Percentiles rank a stretch among this genome's conserved stretches.
These are phyloP conservation scores for Penicillium mononematosum DNA, from an alignment of 495 filamentous ascomycete species.

Conservation along the genomic window DNA sequence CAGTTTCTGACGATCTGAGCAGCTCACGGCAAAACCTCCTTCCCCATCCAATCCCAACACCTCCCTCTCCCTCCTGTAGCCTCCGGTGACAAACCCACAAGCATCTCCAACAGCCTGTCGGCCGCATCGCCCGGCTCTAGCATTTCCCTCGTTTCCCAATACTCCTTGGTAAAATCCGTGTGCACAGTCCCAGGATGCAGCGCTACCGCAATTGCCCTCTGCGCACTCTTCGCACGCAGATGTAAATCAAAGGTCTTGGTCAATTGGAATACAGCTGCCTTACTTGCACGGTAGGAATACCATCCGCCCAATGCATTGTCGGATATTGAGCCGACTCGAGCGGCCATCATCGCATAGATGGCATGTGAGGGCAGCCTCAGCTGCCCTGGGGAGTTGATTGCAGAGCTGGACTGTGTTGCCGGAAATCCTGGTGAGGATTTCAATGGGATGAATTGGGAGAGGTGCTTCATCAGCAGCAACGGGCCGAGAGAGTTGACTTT, in stretches of 20 bases:
- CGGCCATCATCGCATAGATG: slow-evolving; percentile 68
- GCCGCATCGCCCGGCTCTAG: slow-evolving; percentile 61
- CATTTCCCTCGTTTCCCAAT: slow-evolving; percentile 63
- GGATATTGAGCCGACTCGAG: slow-evolving; percentile 69
- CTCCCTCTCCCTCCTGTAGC: slow-evolving; percentile 55
- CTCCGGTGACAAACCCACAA: slow-evolving; percentile 35
- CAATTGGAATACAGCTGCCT: slow-evolving; percentile 68
- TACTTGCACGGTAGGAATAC: slow-evolving; percentile 74
- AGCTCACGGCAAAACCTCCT: slow-evolving; percentile 62
- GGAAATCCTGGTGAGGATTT: slow-evolving; percentile 35
- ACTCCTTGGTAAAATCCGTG: slow-evolving; percentile 70
- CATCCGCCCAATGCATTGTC: slow-evolving; percentile 71
- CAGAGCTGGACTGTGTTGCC: neutral
- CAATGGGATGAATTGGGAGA: slow-evolving; percentile 63
- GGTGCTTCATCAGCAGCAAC: slow-evolving; percentile 72
- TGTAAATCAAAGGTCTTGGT: slow-evolving; percentile 74
- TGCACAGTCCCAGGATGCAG: slow-evolving; percentile 83
- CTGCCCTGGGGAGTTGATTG: neutral
- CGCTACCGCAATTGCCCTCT: slow-evolving; percentile 62
- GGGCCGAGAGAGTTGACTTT: slow-evolving; percentile 71
- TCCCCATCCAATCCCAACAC: slow-evolving; percentile 77
- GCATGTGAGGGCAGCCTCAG: slow-evolving; percentile 46
- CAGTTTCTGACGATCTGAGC: neutral
- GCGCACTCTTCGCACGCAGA: slow-evolving; percentile 51
- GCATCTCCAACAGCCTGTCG: slow-evolving; percentile 56